Conservation (phyloP, 2,329 filamentous ascomycete genomes). For the Nectriaceae sp. region DNA sequence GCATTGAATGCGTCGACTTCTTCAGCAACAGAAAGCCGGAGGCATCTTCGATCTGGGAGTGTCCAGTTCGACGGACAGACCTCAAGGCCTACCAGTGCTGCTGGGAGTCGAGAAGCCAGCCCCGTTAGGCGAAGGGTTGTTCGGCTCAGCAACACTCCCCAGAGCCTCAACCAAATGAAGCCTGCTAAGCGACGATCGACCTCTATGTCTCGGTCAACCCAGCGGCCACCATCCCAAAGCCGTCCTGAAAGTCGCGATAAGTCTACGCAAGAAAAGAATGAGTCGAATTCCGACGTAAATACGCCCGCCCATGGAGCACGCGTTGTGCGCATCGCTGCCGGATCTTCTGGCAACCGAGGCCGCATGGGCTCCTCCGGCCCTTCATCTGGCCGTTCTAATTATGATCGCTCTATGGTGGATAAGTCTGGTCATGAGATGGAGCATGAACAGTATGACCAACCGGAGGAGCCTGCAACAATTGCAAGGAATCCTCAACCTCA, state of each 20-base stretch:
- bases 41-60: conserved; percentile 51
- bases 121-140: conserved; percentile 60
- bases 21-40: conserved; percentile 45
- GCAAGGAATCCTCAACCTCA: conserved; percentile 48
- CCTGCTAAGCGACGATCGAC: conserved; percentile 50
- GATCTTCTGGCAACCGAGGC: conserved; percentile 50
- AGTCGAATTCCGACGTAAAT: conserved; percentile 46
- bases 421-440: conserved; percentile 43
- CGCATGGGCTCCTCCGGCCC: conserved; percentile 38
- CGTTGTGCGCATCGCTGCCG: conserved; percentile 56
- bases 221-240: conserved; percentile 35
- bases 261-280: conserved; percentile 41
- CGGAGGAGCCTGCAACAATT: conserved; percentile 52
- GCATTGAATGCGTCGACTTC: conserved; percentile 47
- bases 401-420: conserved; percentile 36
- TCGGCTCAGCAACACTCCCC: conserved; percentile 54
- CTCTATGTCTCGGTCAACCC: conserved; percentile 46
- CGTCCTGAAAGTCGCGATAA: conserved; percentile 45
- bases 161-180: conserved; percentile 42
- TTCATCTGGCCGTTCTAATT: conserved; percentile 37
- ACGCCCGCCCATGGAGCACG: conserved; percentile 55
- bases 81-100: conserved; percentile 46
- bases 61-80: conserved; percentile 41
- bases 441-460: conserved; percentile 47
- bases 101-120: conserved; percentile 50